phyloP scores from a whole-genome alignment of 2,329 filamentous ascomycete species.

The Stachybotrys chlorohalonatus region DNA sequence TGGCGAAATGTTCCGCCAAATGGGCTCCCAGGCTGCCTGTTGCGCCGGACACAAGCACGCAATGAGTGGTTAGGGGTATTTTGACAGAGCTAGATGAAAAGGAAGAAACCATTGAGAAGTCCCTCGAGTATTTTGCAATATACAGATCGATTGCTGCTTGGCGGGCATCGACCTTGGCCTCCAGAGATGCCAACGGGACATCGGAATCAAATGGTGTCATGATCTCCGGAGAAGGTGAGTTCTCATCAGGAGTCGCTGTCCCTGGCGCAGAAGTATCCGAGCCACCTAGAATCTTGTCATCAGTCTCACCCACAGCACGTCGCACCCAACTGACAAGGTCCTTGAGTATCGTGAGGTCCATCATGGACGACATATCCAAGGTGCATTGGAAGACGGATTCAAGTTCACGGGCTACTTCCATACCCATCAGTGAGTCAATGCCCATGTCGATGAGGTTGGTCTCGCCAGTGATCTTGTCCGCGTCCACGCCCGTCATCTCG shows the following conservation, averaged over 20 bases:
- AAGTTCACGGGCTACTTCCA: slow-evolving; percentile 23
- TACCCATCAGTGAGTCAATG: slow-evolving; percentile 41
- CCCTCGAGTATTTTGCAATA: not conserved
- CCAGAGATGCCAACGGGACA: not conserved
- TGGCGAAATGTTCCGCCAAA: not conserved
- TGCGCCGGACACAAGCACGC: not conserved
- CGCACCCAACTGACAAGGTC: not conserved
- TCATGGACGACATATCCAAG: not conserved
- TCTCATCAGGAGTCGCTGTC: not conserved
- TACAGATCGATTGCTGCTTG: not conserved
- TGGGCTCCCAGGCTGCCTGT: not conserved
- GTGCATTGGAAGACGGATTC: slow-evolving; percentile 1
- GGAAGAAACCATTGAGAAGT: not conserved
- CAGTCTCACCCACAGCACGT: not conserved
- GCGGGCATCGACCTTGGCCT: not conserved
- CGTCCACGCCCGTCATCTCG: slow-evolving; percentile 24
- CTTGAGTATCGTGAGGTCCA: not conserved
- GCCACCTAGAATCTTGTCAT: not conserved
- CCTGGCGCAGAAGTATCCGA: not conserved
- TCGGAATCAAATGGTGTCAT: not conserved
- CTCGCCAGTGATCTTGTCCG: slow-evolving; percentile 24
- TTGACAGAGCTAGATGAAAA: not conserved
- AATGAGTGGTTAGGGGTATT: not conserved
- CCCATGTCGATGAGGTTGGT: slow-evolving; percentile 31
- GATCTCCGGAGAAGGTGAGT: not conserved